Evolutionary conservation across 352 stramenopile genomes (phyloP), one percentile per base, ranked within the genome.

Genomic region (Phytopythium cucurbitacearum): DNA sequence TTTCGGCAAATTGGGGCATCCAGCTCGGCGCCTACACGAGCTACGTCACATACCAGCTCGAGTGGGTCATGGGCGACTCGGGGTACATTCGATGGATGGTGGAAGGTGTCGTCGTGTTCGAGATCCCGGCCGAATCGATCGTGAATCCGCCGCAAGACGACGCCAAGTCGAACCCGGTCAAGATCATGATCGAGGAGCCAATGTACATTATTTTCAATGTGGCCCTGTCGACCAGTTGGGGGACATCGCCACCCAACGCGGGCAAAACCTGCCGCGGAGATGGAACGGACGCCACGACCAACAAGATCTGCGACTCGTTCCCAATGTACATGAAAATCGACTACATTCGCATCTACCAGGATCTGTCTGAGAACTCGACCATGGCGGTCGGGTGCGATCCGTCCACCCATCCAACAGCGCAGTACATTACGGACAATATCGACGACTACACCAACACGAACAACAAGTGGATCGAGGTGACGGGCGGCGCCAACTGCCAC

Each of bases 161-260:
- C 8, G 48, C 33, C 0, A 48, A 68, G 11, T 60, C 56, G 11
- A 88, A 85, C 48, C 64, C 62, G 0, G 69, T 69, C 41, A 84
- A 85, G 43, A 56, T 82, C 37, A 81, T 85, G 68, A 55, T 77
- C 13, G 71, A 87, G 55, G 76, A 87, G 48, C 76, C 76, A 15
- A 73, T 82, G 58, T 86, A 85, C 62, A 56, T 88, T 33, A 88
- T 88, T 46, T 79, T 88, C 45, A 88, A 88, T 57, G 74, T 88
- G 9, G 77, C 77, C 3, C 53, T 88, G 0, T 78, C 74, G 0
- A 74, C 64, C 1, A 73, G 65, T 36, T 87, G 76, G 76, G 69
- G 69, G 13, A 35, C 70, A 0, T 55, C 32, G 15, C 75, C 75
- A 33, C 74, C 74, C 33, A 85, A 85, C 47, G 46, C 67, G 33